These are phyloP conservation scores for Solanum tarapatanum DNA, from an alignment of 257 asterid species.

Conservation along the genomic window DNA sequence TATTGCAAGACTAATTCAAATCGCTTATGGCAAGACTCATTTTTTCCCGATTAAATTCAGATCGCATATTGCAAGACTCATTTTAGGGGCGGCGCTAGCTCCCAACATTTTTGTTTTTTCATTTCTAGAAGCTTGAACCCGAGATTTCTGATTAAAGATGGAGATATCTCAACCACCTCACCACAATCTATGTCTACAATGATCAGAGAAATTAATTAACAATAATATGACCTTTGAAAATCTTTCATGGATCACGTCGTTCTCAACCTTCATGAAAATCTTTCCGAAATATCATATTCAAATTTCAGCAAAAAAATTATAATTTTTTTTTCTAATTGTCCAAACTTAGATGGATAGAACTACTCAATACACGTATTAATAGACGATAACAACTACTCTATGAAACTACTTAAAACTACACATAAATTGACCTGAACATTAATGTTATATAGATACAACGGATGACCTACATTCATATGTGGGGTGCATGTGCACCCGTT, in stretches of 20 bases:
- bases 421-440: not conserved
- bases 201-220: not conserved
- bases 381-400: not conserved
- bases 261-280: not conserved
- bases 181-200: not conserved
- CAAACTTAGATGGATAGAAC: not conserved
- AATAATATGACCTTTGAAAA: not conserved
- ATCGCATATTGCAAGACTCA: too few species aligned
- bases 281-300: not conserved
- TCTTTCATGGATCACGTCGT: not conserved
- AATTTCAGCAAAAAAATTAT: too few species aligned
- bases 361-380: not conserved
- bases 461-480: too few species aligned
- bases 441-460: not conserved
- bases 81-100: not conserved
- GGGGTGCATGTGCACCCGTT: not conserved
- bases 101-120: not conserved
- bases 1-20: too few species aligned
- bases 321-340: not conserved
- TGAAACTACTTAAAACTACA: not conserved
- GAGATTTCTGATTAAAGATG: not conserved
- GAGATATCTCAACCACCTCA: not conserved
- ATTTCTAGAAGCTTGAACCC: not conserved
- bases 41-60: too few species aligned
- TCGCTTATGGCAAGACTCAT: too few species aligned